Evolutionary conservation across 164 flowering plant species (phyloP).

Genomic region (Cinnamomum chago): DNA sequence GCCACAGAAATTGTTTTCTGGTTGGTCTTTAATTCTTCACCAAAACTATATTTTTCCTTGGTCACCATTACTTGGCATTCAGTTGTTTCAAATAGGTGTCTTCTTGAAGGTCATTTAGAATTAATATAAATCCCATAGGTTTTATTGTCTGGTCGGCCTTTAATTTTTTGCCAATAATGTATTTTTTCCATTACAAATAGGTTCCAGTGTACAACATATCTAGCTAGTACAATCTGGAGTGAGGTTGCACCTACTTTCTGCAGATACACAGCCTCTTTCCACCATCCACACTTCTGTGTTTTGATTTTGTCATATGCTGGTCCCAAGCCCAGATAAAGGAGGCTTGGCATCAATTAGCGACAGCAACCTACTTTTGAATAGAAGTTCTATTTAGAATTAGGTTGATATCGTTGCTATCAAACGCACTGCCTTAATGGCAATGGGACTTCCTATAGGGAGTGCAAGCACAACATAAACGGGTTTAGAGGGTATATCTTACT

Average conservation of each 20-base stretch:
- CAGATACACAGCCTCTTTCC: too few species aligned
- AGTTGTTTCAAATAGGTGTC: background rate
- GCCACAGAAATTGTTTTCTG: background rate
- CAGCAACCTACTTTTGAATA: too few species aligned
- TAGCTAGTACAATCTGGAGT: too few species aligned
- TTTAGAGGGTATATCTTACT: too few species aligned
- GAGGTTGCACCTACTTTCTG: too few species aligned
- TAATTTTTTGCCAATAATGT: background rate
- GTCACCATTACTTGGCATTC: background rate
- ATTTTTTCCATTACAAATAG: background rate
- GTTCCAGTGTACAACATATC: background rate
- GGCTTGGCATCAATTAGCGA: too few species aligned
- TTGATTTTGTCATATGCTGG: too few species aligned
- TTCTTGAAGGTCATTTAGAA: background rate
- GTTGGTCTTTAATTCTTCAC: background rate
- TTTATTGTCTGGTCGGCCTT: background rate
- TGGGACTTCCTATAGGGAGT: background rate
- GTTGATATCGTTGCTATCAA: background rate
- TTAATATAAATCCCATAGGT: background rate
- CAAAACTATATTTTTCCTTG: background rate
- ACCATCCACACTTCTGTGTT: too few species aligned
- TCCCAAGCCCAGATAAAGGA: too few species aligned
- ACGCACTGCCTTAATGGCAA: background rate
- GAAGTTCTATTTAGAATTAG: too few species aligned
- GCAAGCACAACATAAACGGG: too few species aligned